These are phyloP conservation scores for Urtica urens DNA, from an alignment of 306 rosid genomes.

Conservation along the genomic window DNA sequence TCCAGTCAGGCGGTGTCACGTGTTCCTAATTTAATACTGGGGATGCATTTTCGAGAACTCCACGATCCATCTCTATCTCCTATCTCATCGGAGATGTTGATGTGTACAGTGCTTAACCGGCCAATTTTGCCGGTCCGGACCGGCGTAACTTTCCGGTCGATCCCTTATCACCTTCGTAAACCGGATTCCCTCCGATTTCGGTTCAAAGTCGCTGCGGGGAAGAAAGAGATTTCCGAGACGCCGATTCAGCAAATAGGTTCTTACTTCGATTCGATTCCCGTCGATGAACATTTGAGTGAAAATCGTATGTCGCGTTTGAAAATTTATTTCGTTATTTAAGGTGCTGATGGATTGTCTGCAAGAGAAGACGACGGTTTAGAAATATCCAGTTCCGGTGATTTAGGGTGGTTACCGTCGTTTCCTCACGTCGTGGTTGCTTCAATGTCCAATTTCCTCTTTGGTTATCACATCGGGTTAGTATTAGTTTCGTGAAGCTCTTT, in stretches of 20 bases:
- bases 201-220: slow-evolving; percentile 25
- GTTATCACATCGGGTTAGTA: slow-evolving; percentile 81
- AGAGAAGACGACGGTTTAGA: slow-evolving; percentile 13
- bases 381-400: slow-evolving; percentile 36
- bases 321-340: too few species aligned
- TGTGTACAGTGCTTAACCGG: slow-evolving; percentile 11
- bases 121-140: slow-evolving; percentile 9
- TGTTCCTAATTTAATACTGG: too few species aligned
- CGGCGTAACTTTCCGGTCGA: not conserved
- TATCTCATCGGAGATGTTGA: slow-evolving; percentile 17
- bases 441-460: slow-evolving; percentile 72
- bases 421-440: slow-evolving; percentile 70
- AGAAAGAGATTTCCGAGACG: slow-evolving; percentile 25
- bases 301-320: not conserved
- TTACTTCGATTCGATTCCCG: not conserved
- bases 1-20: too few species aligned
- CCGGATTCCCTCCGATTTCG: slow-evolving; percentile 5
- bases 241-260: slow-evolving; percentile 17
- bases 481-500: not conserved
- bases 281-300: not conserved
- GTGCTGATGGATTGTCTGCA: slow-evolving; percentile 19
- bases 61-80: not conserved
- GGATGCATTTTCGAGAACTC: too few species aligned
- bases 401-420: slow-evolving; percentile 68
- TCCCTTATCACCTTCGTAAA: too few species aligned